phyloP scores from a whole-genome alignment of 1,284 basidiomycete species.

The Puccinia hordei region DNA sequence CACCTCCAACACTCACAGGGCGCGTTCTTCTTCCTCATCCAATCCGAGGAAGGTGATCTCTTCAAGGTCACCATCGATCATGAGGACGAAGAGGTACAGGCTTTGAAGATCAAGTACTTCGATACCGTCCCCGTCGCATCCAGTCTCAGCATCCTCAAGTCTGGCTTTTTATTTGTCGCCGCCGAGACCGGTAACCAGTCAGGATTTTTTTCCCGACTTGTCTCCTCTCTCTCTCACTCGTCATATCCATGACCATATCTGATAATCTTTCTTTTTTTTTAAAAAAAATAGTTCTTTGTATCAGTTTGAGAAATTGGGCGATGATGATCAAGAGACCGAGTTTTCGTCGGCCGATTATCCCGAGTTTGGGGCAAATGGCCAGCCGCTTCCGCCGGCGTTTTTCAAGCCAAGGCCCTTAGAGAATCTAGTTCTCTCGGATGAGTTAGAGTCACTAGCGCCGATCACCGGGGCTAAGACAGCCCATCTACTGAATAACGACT shows the following conservation, averaged over 20 bases:
- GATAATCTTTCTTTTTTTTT: background rate
- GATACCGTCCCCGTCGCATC: conserved; percentile 90
- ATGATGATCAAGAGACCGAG: conserved; percentile 88
- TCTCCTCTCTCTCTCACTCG: no score
- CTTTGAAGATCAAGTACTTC: conserved; percentile 95
- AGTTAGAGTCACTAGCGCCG: conserved; percentile 81
- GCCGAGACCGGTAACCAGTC: conserved; percentile 95
- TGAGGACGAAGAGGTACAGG: conserved; percentile 84
- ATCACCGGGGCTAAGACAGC: conserved; percentile 89
- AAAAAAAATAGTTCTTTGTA: conserved; percentile 73
- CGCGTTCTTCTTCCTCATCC: conserved; percentile 93
- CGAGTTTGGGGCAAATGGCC: conserved; percentile 70
- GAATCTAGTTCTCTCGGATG: conserved; percentile 84
- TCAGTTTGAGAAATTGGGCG: conserved; percentile 93
- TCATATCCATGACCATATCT: conserved; percentile 36
- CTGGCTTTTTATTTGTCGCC: conserved; percentile 91
- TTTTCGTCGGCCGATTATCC: conserved; percentile 82
- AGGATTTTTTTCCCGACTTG: no score
- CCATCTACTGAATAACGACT: no score
- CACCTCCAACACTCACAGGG: no score
- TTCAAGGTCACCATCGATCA: conserved; percentile 97
- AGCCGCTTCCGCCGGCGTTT: conserved; percentile 74
- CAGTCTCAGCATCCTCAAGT: conserved; percentile 90
- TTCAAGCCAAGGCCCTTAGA: conserved; percentile 82
- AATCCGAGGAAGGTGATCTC: conserved; percentile 91